phyloP scores from a whole-genome alignment of 192 early-diverging fungal species.

The Umbelopsis sp. region DNA sequence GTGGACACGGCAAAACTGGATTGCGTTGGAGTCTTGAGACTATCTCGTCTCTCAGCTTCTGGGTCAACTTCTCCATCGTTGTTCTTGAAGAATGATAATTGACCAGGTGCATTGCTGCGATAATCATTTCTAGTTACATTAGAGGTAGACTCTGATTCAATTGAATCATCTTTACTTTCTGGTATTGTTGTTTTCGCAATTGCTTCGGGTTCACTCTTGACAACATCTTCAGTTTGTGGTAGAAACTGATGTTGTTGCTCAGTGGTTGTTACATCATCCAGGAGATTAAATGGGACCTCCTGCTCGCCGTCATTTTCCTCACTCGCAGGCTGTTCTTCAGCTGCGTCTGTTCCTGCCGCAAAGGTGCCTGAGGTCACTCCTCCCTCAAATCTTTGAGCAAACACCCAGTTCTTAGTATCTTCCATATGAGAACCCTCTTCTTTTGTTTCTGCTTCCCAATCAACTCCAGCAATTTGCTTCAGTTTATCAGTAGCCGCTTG shows the following conservation, averaged over 20 bases:
- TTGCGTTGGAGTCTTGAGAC: constrained; percentile 15
- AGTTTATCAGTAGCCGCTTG: constrained; percentile 12
- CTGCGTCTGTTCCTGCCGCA: too few species aligned
- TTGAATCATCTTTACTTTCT: not conserved
- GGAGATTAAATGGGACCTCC: too few species aligned
- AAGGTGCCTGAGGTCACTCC: not conserved
- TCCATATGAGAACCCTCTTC: not conserved
- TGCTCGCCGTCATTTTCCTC: too few species aligned
- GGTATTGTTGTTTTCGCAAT: not conserved
- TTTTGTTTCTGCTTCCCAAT: constrained; percentile 13
- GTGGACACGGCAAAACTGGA: not conserved
- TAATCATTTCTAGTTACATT: not conserved
- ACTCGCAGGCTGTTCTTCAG: too few species aligned
- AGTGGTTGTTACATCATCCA: too few species aligned
- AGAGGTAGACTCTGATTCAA: not conserved
- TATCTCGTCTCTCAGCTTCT: not conserved
- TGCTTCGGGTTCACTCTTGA: not conserved
- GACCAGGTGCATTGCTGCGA: not conserved
- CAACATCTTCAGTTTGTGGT: too few species aligned
- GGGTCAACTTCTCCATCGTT: not conserved
- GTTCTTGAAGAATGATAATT: not conserved
- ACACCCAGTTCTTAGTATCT: not conserved
- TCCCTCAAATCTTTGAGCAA: not conserved
- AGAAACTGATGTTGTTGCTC: too few species aligned
- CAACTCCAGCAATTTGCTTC: constrained; percentile 11